Percentiles rank a stretch among this genome's conserved stretches.
These are phyloP conservation scores for Arachis monticola DNA, from an alignment of 331 rosid species.

Conservation along the genomic window DNA sequence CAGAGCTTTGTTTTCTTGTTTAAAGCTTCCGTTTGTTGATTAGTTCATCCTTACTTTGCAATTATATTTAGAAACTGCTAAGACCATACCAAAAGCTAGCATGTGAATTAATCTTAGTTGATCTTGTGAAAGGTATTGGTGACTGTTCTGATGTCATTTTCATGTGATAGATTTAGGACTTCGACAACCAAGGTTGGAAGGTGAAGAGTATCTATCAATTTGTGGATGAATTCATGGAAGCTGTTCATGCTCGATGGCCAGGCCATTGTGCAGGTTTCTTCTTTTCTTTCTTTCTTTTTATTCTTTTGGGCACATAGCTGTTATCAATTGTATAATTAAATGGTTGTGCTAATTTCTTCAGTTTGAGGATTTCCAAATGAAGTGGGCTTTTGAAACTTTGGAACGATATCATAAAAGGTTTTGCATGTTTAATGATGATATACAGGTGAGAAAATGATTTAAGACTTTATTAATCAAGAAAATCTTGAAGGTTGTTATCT, in stretches of 20 bases:
- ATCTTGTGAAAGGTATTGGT: constrained; percentile 33
- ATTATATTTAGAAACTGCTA: constrained; percentile 1
- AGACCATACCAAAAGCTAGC: constrained; percentile 21
- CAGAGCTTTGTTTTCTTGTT: constrained; percentile 26
- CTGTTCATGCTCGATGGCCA: constrained; percentile 96
- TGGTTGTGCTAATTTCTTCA: constrained; percentile 46
- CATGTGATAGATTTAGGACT: constrained; percentile 89
- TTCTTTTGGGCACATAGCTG: background rate
- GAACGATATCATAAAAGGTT: constrained; percentile 88
- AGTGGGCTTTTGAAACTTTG: constrained; percentile 98
- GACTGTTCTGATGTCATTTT: constrained; percentile 51
- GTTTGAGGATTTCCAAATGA: constrained; percentile 99
- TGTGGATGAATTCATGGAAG: constrained; percentile 99
- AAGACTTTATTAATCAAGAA: constrained; percentile 20
- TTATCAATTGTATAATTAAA: constrained; percentile 41
- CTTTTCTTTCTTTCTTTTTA: background rate
- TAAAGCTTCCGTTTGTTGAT: constrained; percentile 12
- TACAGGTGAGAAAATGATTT: constrained; percentile 72
- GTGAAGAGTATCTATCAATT: constrained; percentile 87
- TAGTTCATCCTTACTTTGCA: constrained; percentile 25
- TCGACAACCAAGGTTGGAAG: constrained; percentile 97
- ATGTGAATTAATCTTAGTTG: constrained; percentile 25
- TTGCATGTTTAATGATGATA: constrained; percentile 98
- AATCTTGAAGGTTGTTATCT: constrained; percentile 12
- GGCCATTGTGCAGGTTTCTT: constrained; percentile 84